Evolutionary conservation across 2,329 filamentous ascomycete species (phyloP), one percentile per base, ranked within the genome.

Genomic region (Arachnopeziza araneosa): DNA sequence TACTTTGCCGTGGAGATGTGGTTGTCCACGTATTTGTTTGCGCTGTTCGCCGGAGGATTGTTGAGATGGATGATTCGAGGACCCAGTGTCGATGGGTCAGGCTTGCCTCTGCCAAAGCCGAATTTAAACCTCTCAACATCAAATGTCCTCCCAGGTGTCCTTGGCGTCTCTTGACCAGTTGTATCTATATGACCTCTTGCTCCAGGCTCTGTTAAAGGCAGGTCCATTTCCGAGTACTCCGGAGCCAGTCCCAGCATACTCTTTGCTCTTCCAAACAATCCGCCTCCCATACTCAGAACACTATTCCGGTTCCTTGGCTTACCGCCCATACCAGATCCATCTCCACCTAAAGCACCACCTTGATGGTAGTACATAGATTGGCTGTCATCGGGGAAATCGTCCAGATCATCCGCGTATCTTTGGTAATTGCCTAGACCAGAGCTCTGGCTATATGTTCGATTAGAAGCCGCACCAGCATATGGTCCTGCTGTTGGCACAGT

Each of bases 1-100:
- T 99, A 99, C 76, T 99, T 99, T 64, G 95, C 89, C 6, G 95
- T 99, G 50, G 93, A 98, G 64, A 99, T 89, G 75, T 98, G 92
- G 73, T 99, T 99, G 82, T 96, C 90, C 72, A 93, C 84, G 75
- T 95, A 98, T 75, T 93, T 96, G 79, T 93, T 93, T 55, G 81
- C 81, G 52, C 88, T 83, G 74, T 99, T 99, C 57, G 93, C 93
- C 1, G 93, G 91, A 3, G 93, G 89, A 72, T 99, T 98, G 82
- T 99, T 99, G 72, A 99, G 84, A 73, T 96, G 86, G 72, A 99
- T 98, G 68, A 97, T 86, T 66, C 95, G 85, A 51, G 95, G 95
- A 12, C 95, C 95, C 30, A 98, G 80, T 6, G 91, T 96, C 51
- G 93, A 91, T 8, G 93, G 93, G 74, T 99, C 95, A 51, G 87